These are phyloP conservation scores for Coix lacrymajobi DNA, from an alignment of 176 grass and related monocot genomes.

Conservation along the genomic window DNA sequence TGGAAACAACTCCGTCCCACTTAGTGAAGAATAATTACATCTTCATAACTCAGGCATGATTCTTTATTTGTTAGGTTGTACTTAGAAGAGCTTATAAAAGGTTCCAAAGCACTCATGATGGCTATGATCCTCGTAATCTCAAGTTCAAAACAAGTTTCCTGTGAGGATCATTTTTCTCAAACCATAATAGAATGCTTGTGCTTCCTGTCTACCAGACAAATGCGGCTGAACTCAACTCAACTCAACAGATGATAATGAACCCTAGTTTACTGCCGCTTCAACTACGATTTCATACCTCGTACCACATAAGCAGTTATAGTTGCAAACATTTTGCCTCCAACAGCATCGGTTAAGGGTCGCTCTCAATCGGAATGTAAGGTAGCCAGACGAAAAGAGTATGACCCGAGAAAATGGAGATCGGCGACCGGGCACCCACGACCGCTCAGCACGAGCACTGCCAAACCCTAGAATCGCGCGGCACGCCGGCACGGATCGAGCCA, in stretches of 20 bases:
- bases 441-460: not conserved
- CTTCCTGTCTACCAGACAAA: not conserved
- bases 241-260: not conserved
- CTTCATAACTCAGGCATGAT: not conserved
- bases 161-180: not conserved
- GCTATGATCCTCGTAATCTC: not conserved
- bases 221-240: not conserved
- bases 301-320: not conserved
- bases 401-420: slow-evolving; percentile 24
- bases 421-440: not conserved
- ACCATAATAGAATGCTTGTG: not conserved
- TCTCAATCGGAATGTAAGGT: not conserved
- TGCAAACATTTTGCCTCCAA: slow-evolving; percentile 1
- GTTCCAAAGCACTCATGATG: not conserved
- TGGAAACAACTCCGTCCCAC: not conserved
- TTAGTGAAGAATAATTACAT: not conserved
- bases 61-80: not conserved
- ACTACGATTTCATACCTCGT: not conserved
- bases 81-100: not conserved
- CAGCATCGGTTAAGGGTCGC: not conserved
- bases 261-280: not conserved
- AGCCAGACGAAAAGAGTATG: not conserved
- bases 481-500: not conserved
- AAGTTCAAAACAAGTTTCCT: not conserved
- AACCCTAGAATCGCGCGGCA: slow-evolving; percentile 32